Evolutionary conservation across 768 basidiomycete species (phyloP).

Genomic region (Lyophyllum shimeji): DNA sequence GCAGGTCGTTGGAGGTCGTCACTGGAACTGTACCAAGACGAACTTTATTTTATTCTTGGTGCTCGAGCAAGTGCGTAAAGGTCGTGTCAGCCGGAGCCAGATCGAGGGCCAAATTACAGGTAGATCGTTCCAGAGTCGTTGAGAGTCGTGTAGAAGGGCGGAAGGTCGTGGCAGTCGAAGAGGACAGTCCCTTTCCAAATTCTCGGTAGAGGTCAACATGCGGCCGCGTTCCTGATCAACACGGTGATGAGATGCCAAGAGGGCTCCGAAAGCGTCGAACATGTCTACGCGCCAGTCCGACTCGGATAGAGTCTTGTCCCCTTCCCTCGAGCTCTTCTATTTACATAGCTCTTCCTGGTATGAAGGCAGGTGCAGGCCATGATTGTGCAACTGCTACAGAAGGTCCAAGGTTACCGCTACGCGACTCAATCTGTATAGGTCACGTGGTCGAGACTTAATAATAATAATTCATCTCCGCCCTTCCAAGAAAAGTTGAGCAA

Average conservation of each 20-base stretch:
- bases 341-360: not conserved
- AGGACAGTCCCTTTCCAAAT: not conserved
- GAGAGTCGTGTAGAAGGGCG: slow-evolving; percentile 5
- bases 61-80: slow-evolving; percentile 10
- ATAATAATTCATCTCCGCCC: slow-evolving; percentile 2
- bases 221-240: slow-evolving; percentile 8
- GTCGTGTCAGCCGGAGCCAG: slow-evolving; percentile 20
- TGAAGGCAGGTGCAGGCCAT: not conserved
- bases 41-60: slow-evolving; percentile 7
- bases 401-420: too few relatives aligned
- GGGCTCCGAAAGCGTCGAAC: not conserved
- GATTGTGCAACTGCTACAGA: not conserved
- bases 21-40: not conserved
- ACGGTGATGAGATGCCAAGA: not conserved
- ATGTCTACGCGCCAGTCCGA: not conserved
- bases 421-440: not conserved
- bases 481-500: not conserved
- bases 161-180: slow-evolving; percentile 7
- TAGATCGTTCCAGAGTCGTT: slow-evolving; percentile 10
- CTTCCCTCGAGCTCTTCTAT: not conserved
- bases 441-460: slow-evolving; percentile 8
- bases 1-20: slow-evolving; percentile 2
- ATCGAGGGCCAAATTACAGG: slow-evolving; percentile 1
- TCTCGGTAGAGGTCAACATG: slow-evolving; percentile 11
- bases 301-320: not conserved